These are phyloP conservation scores for Phoma herbarum DNA, from an alignment of 2,329 filamentous ascomycete species.

Conservation along the genomic window DNA sequence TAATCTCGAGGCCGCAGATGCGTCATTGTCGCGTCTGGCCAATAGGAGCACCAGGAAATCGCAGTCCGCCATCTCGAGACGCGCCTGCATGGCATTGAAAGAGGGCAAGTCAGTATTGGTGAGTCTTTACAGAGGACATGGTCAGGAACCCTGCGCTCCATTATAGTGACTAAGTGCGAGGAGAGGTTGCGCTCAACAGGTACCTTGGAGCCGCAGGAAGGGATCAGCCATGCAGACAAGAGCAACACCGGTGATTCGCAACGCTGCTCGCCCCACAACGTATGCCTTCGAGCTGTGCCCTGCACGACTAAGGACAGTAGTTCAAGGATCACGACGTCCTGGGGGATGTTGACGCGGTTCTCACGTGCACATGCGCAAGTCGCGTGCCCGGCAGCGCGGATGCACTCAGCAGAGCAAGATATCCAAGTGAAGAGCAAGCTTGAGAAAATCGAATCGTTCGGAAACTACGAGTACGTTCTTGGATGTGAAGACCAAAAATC, in stretches of 20 bases:
- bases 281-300: background rate
- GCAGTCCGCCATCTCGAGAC: background rate
- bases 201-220: background rate
- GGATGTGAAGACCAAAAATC: background rate
- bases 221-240: background rate
- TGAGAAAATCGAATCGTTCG: too few relatives aligned
- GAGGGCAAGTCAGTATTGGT: background rate
- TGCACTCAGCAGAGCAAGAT: background rate
- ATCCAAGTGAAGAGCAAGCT: background rate
- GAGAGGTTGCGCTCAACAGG: background rate
- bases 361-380: background rate
- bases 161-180: too few relatives aligned
- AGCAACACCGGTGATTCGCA: background rate
- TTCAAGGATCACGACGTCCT: background rate
- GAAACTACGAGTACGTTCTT: background rate
- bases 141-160: too few relatives aligned
- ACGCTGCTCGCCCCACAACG: background rate
- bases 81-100: background rate
- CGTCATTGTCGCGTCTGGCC: constrained; percentile 15
- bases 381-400: background rate
- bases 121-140: background rate
- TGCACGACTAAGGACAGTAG: background rate
- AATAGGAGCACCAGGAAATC: constrained; percentile 21
- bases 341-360: background rate
- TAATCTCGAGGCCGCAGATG: constrained; percentile 13